These are phyloP conservation scores for Coleophoma crateriformis DNA, from an alignment of 2,329 filamentous ascomycete species.

Conservation along the genomic window DNA sequence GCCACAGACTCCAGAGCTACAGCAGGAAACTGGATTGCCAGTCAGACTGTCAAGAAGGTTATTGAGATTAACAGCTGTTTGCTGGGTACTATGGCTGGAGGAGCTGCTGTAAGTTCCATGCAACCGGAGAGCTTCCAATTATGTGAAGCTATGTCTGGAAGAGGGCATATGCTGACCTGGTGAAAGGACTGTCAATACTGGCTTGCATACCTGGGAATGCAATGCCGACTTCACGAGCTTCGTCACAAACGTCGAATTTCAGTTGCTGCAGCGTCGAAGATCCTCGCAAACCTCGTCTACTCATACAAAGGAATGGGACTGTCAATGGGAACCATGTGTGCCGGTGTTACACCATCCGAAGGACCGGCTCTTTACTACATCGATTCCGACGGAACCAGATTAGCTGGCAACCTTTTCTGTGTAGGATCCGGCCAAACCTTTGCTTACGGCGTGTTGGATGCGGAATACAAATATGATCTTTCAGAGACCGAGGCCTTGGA, in stretches of 20 bases:
- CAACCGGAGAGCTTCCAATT: not conserved
- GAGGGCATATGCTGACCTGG: not conserved
- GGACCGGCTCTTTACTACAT: slow-evolving; percentile 98
- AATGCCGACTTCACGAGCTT: slow-evolving; percentile 98
- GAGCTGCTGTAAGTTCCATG: slow-evolving; percentile 66
- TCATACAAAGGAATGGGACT: slow-evolving; percentile 98
- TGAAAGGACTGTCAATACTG: slow-evolving; percentile 94
- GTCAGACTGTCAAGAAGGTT: slow-evolving; percentile 99
- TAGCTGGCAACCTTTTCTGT: slow-evolving; percentile 94
- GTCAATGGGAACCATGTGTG: slow-evolving; percentile 99
- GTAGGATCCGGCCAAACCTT: slow-evolving; percentile 98
- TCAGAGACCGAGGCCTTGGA: slow-evolving; percentile 83
- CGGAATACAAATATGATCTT: slow-evolving; percentile 89
- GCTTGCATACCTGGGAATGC: slow-evolving; percentile 97
- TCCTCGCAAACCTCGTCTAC: slow-evolving; percentile 97
- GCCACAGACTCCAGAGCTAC: slow-evolving; percentile 96
- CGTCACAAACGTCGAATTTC: slow-evolving; percentile 98
- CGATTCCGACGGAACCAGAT: slow-evolving; percentile 90
- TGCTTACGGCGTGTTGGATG: slow-evolving; percentile 95
- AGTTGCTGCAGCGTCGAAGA: slow-evolving; percentile 95
- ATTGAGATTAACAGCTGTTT: slow-evolving; percentile 96
- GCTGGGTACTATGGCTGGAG: slow-evolving; percentile 96
- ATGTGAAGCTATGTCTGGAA: slow-evolving; percentile 2
- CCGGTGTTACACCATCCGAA: slow-evolving; percentile 91
- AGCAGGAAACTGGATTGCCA: slow-evolving; percentile 98